Conservation (phyloP, 139 green algal genomes). For the Chlorella sp. region DNA sequence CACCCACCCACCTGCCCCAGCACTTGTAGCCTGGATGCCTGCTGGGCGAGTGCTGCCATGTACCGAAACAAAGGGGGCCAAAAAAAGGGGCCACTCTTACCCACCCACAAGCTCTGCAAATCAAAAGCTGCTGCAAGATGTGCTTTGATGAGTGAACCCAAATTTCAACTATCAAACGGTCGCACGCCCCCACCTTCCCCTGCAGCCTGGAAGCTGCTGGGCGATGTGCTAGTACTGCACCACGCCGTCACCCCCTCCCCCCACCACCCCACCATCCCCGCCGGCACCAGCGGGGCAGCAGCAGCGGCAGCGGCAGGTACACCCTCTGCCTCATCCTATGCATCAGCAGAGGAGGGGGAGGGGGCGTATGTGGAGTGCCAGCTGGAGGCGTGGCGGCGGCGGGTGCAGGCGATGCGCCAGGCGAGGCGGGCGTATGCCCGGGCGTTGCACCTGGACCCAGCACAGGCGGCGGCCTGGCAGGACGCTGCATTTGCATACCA, state of each 20-base stretch:
- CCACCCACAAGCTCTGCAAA: too few relatives aligned
- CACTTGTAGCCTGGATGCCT: too few relatives aligned
- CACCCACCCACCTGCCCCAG: too few relatives aligned
- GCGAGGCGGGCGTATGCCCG: conserved; percentile 61
- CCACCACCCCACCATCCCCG: conserved; percentile 1
- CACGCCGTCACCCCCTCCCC: conserved; percentile 52
- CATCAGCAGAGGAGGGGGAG: background rate
- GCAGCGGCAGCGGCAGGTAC: background rate
- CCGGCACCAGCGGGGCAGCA: background rate
- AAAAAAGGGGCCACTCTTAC: too few relatives aligned
- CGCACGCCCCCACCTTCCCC: background rate
- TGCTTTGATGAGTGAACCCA: too few relatives aligned
- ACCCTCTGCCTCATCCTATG: too few relatives aligned
- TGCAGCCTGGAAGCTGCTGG: conserved; percentile 77
- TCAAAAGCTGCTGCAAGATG: background rate
- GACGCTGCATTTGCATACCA: conserved; percentile 57
- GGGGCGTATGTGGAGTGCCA: background rate
- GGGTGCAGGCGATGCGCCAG: conserved; percentile 44
- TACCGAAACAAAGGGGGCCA: too few relatives aligned
- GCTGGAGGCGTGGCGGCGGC: conserved; percentile 35
- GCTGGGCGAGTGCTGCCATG: too few relatives aligned
- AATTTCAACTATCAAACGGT: background rate
- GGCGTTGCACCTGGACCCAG: conserved; percentile 71
- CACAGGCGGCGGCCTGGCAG: conserved; percentile 53
- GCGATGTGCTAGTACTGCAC: conserved; percentile 69